Conservation (phyloP, 768 basidiomycete species). For the Pleurotus tuoliensis region DNA sequence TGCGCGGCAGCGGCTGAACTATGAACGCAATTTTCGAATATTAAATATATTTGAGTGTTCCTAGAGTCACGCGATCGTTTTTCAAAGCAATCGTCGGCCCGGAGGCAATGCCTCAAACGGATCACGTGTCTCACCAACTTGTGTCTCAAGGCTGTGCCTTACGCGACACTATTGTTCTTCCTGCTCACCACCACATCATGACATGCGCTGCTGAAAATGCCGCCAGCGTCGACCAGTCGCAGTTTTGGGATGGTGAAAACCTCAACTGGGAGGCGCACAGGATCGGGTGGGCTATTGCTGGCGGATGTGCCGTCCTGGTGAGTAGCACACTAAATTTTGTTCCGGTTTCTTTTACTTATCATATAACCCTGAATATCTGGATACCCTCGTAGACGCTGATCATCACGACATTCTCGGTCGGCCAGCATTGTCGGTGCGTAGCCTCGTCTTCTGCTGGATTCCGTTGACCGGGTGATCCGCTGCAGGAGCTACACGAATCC, state of each 20-base stretch:
- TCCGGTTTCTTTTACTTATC: too few relatives aligned
- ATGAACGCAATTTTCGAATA: too few relatives aligned
- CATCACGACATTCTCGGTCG: constrained; percentile 52
- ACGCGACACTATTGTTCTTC: too few relatives aligned
- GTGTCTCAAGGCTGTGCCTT: too few relatives aligned
- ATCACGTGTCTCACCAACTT: too few relatives aligned
- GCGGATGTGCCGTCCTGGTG: constrained; percentile 47
- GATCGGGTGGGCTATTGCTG: constrained; percentile 63
- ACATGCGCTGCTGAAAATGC: constrained; percentile 54
- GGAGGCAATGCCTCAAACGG: too few relatives aligned
- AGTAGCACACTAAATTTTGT: constrained; percentile 16
- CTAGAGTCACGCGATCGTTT: too few relatives aligned
- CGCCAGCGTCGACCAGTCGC: constrained; percentile 43
- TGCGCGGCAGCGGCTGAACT: too few relatives aligned
- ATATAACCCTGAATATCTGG: too few relatives aligned
- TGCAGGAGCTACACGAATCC: constrained; percentile 68
- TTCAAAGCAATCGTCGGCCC: too few relatives aligned
- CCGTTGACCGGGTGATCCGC: background rate
- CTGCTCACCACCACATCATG: background rate
- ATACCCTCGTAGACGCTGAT: constrained; percentile 45
- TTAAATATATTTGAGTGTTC: too few relatives aligned
- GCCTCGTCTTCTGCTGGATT: too few relatives aligned
- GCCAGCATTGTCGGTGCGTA: constrained; percentile 61
- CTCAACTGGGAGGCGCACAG: constrained; percentile 51
- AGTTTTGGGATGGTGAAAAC: constrained; percentile 47